A percentile compares a stretch with the other conserved stretches of the same genome.
Conservation (phyloP, 192 early-diverging fungal genomes). For the Entomortierella lignicola region DNA sequence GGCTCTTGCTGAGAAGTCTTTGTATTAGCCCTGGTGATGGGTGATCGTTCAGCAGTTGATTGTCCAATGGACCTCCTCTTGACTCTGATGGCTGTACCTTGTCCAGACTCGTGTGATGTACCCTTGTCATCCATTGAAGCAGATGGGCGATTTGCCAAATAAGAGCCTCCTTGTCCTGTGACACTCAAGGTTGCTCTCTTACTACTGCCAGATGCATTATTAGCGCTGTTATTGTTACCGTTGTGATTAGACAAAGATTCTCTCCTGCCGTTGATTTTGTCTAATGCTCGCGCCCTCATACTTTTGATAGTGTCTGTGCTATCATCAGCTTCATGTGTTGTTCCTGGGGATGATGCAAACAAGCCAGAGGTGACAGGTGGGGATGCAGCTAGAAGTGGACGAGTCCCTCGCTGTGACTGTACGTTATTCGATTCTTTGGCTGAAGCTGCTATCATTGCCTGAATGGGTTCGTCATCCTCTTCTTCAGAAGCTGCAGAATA, state of each 20-base stretch:
- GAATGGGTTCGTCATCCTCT: slow-evolving; percentile 7
- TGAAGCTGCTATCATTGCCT: not conserved
- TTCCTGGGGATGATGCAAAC: slow-evolving; percentile 22
- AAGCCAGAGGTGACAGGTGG: slow-evolving; percentile 5
- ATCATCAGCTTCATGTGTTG: slow-evolving; percentile 28
- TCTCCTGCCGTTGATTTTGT: slow-evolving; percentile 22
- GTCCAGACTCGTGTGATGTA: slow-evolving; percentile 3
- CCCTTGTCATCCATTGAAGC: not conserved
- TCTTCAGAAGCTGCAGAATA: slow-evolving; percentile 16
- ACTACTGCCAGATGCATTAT: not conserved
- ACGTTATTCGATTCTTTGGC: not conserved
- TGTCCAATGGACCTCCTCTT: slow-evolving; percentile 37
- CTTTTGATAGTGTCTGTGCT: slow-evolving; percentile 49
- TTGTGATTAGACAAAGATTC: not conserved
- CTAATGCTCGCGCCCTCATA: slow-evolving; percentile 42
- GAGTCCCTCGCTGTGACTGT: slow-evolving; percentile 7
- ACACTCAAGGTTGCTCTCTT: slow-evolving; percentile 1
- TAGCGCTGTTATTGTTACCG: not conserved
- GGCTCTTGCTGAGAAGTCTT: slow-evolving; percentile 11
- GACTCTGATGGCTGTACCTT: slow-evolving; percentile 3
- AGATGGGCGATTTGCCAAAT: not conserved
- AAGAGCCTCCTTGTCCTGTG: not conserved
- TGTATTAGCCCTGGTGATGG: slow-evolving; percentile 3
- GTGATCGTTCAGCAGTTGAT: slow-evolving; percentile 1
- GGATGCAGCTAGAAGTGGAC: not conserved